Evolutionary conservation across 108 stramenopile species (phyloP).

Genomic region (Cyclotella choctawhatcheeana): DNA sequence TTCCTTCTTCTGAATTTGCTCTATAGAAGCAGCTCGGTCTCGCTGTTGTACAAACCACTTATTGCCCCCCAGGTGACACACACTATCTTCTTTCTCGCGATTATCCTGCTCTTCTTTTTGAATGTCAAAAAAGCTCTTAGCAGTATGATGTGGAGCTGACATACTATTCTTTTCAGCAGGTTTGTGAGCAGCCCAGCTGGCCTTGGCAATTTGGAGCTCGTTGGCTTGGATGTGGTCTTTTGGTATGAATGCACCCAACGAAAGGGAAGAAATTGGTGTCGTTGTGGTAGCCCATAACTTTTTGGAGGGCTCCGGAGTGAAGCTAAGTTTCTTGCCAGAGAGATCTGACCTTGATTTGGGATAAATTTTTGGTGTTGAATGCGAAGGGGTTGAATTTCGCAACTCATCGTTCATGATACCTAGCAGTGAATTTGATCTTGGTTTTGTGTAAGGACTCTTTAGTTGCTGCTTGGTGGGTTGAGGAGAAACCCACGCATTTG

Average conservation of each 20-base stretch:
- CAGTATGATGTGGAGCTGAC: conserved; percentile 6
- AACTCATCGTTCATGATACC: conserved; percentile 48
- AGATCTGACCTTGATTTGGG: neutral
- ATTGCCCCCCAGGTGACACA: conserved; percentile 49
- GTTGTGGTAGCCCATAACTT: neutral
- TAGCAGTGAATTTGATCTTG: conserved; percentile 42
- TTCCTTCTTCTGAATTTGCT: conserved; percentile 66
- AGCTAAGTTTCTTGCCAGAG: conserved; percentile 10
- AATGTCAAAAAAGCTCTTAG: conserved; percentile 60
- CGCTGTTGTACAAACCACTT: conserved; percentile 76
- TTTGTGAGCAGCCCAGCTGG: conserved; percentile 31
- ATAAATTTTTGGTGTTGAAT: neutral
- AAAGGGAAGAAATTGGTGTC: conserved; percentile 13
- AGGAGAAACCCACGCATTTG: conserved; percentile 19
- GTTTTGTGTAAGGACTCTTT: neutral
- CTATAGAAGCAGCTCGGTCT: conserved; percentile 80
- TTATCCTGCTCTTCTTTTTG: conserved; percentile 75
- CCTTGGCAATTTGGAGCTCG: conserved; percentile 16
- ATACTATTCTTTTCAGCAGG: neutral
- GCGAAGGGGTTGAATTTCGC: conserved; percentile 7
- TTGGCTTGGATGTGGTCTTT: neutral
- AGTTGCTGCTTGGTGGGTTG: conserved; percentile 4
- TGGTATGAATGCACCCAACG: conserved; percentile 29
- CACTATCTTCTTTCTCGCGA: conserved; percentile 56
- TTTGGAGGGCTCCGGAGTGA: neutral